A percentile compares a stretch with the other conserved stretches of the same genome.
These are phyloP conservation scores for Curvularia hawaiiensis DNA, from an alignment of 2,329 filamentous ascomycete species.

Conservation along the genomic window DNA sequence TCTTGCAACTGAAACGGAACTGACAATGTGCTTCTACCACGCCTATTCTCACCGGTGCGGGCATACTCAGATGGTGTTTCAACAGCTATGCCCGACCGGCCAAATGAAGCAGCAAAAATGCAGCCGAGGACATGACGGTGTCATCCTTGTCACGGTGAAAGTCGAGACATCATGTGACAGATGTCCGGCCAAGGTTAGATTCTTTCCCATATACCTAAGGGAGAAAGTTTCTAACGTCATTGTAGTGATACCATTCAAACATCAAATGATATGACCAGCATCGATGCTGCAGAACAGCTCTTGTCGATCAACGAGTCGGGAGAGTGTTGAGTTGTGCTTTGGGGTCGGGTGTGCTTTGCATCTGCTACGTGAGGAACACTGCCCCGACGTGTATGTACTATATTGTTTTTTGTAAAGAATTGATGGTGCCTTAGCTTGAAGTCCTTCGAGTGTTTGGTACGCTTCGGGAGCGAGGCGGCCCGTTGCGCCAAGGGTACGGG, in stretches of 20 bases:
- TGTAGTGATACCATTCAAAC: neutral
- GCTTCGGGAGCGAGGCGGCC: conserved; percentile 15
- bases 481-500: conserved; percentile 8
- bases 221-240: neutral
- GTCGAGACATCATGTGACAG: conserved; percentile 34
- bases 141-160: conserved; percentile 39
- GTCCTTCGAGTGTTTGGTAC: neutral
- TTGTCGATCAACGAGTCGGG: neutral
- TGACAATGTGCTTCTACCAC: conserved; percentile 55
- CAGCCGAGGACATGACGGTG: conserved; percentile 36
- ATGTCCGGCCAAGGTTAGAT: conserved; percentile 32
- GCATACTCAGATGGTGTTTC: conserved; percentile 49
- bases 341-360: neutral
- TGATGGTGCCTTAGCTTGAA: neutral
- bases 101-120: conserved; percentile 43
- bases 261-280: neutral
- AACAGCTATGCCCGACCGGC: conserved; percentile 35
- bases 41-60: conserved; percentile 54
- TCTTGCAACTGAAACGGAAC: neutral
- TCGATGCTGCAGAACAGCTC: neutral
- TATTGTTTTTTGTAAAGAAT: neutral
- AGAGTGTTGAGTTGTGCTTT: neutral
- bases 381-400: neutral
- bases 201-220: neutral
- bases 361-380: neutral